A percentile compares a stretch with the other conserved stretches of the same genome.
Evolutionary conservation across 106 monocot genomes (phyloP).

Genomic region (Acorus gramineus): DNA sequence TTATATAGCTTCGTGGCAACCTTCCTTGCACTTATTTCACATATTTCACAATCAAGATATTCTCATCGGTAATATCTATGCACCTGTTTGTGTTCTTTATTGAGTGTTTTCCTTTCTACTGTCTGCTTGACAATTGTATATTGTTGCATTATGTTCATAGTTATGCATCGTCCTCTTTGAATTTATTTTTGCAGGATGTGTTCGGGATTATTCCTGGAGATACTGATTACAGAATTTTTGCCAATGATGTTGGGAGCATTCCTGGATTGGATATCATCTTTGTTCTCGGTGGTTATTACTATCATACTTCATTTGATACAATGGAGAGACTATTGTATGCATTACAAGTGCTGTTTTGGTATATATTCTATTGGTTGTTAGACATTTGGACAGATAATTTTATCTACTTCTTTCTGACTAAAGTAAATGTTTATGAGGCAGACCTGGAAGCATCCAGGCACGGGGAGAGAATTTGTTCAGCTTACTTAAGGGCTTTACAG

Average conservation of each 20-base stretch:
- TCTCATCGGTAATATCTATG: too few relatives aligned
- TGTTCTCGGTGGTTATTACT: constrained; percentile 95
- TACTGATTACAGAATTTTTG: constrained; percentile 96
- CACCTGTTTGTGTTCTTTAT: too few relatives aligned
- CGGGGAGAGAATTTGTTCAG: constrained; percentile 83
- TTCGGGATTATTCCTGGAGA: constrained; percentile 97
- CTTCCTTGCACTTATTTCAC: too few relatives aligned
- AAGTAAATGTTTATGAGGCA: constrained; percentile 16
- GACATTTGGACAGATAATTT: not conserved
- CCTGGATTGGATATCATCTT: constrained; percentile 99
- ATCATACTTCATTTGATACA: constrained; percentile 94
- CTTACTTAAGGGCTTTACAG: constrained; percentile 69
- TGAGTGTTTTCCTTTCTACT: too few relatives aligned
- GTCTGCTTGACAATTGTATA: too few relatives aligned
- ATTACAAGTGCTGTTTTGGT: constrained; percentile 15
- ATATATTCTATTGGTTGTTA: constrained; percentile 5
- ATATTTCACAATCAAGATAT: too few relatives aligned
- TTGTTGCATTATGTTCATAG: too few relatives aligned
- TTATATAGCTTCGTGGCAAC: too few relatives aligned
- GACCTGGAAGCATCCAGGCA: constrained; percentile 99
- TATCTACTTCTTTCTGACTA: not conserved
- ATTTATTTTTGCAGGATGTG: constrained; percentile 52
- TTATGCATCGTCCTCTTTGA: not conserved
- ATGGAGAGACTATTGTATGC: constrained; percentile 86
- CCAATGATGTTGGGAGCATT: constrained; percentile 80